A percentile compares a stretch with the other conserved stretches of the same genome.
Evolutionary conservation across 768 basidiomycete genomes (phyloP).

Genomic region (Daedaleopsis sinensis): DNA sequence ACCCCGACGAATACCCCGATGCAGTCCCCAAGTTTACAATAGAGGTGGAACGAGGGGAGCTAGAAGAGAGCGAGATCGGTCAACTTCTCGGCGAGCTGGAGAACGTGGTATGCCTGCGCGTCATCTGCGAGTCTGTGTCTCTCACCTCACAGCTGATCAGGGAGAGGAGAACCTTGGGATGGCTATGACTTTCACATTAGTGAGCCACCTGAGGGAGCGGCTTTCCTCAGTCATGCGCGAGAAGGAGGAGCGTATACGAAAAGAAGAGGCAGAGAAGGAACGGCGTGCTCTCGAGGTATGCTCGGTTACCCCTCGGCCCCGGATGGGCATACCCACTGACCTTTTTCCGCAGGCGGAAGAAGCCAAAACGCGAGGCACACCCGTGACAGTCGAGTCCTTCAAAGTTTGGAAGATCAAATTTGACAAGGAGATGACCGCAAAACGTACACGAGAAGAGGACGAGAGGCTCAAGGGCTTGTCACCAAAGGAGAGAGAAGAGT

Average conservation of each 20-base stretch:
- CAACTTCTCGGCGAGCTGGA: constrained; percentile 59
- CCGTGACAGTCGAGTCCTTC: constrained; percentile 84
- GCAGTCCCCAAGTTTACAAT: constrained; percentile 73
- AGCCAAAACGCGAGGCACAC: constrained; percentile 87
- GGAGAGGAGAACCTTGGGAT: constrained; percentile 89
- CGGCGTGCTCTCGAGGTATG: constrained; percentile 74
- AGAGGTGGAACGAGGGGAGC: constrained; percentile 58
- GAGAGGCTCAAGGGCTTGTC: constrained; percentile 71
- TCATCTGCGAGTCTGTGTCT: no score
- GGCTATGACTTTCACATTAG: constrained; percentile 97
- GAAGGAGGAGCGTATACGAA: constrained; percentile 56
- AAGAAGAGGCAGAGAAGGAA: constrained; percentile 74
- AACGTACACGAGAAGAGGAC: constrained; percentile 73
- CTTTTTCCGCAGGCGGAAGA: constrained; percentile 70
- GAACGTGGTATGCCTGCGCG: constrained; percentile 49
- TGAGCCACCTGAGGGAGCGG: constrained; percentile 81
- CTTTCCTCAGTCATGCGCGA: constrained; percentile 63
- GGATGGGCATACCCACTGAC: not conserved
- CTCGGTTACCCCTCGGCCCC: not conserved
- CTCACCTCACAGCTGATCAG: constrained; percentile 35
- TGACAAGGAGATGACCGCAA: constrained; percentile 63
- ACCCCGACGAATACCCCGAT: constrained; percentile 86
- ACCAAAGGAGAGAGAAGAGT: constrained; percentile 86
- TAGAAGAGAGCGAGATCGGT: constrained; percentile 60
- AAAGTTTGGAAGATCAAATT: constrained; percentile 80